Conservation (phyloP, 768 basidiomycete genomes). For the Kwoniella dejecticola region DNA sequence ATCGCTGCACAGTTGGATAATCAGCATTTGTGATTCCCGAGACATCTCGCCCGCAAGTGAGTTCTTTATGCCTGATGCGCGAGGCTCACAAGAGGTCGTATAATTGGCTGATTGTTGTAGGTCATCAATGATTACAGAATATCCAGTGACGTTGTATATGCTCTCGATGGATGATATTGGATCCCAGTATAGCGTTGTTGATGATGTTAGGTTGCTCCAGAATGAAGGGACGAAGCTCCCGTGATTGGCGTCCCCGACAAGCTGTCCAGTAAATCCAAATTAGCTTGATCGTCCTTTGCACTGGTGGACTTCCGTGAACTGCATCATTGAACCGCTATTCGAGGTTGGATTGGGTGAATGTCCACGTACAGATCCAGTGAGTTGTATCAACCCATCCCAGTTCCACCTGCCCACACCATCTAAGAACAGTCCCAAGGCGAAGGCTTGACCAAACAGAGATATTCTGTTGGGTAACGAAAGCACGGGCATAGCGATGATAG, state of each 20-base stretch:
- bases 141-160: no score
- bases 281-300: constrained; percentile 13
- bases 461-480: constrained; percentile 42
- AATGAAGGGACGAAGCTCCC: no score
- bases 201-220: no score
- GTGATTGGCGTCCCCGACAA: no score
- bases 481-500: constrained; percentile 39
- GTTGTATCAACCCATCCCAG: constrained; percentile 42
- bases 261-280: no score
- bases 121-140: no score
- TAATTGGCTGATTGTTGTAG: constrained; percentile 25
- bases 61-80: not conserved
- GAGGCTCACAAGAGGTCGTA: constrained; percentile 22
- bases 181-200: no score
- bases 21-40: not conserved
- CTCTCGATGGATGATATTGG: no score
- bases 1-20: constrained; percentile 6
- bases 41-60: not conserved
- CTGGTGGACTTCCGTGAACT: no score
- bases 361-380: constrained; percentile 38
- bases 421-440: constrained; percentile 43
- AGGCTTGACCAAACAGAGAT: constrained; percentile 37
- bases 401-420: constrained; percentile 50
- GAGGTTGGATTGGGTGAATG: constrained; percentile 32
- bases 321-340: constrained; percentile 43